Evolutionary conservation across 805 yeast genomes (phyloP), one percentile per base, ranked within the genome.

Genomic region (Kluyveromyces wickerhamii): DNA sequence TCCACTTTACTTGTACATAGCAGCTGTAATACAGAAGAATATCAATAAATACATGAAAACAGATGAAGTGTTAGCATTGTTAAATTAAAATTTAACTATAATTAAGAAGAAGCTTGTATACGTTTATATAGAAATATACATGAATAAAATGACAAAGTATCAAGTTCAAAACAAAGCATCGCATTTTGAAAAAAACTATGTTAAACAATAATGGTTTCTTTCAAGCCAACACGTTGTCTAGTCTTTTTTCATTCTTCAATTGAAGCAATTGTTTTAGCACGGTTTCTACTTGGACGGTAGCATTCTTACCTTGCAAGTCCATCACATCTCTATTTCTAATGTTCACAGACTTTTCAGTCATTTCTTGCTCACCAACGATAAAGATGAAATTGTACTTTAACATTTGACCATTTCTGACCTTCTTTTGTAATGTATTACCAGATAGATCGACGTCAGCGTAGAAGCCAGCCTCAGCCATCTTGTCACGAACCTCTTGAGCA

Each of bases 351-450:
- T 72, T 63, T 48, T 77, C 74, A 44, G 66, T 66, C 69, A 81
- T 74, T 68, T 92, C 99, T 55, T 85, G 87, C 59, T 84, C 96
- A 63, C 99, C 99, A 46, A 92, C 98, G 60, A 87, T 83, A 63
- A 89, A 87, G 56, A 89, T 83, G 66, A 87, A 92, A 72, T 92
- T 92, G 69, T 87, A 92, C 64, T 83, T 87, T 67, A 80, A 78
- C 57, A 89, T 57, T 72, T 92, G 97, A 54, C 96, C 98, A 50
- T 75, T 83, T 74, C 98, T 86, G 42, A 92, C 87, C 79, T 92
- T 92, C 89, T 92, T 92, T 63, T 84, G 95, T 63, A 92, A 72
- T 37, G 99, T 92, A 73, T 92, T 89, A 67, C 96, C 96, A 33
- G 88, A 72, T 40, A 86, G 64, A 59, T 92, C 99, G 39, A 76